Base-by-base conservation (phyloP, 441 rosid genomes). In the Erodium texanum region DNA sequence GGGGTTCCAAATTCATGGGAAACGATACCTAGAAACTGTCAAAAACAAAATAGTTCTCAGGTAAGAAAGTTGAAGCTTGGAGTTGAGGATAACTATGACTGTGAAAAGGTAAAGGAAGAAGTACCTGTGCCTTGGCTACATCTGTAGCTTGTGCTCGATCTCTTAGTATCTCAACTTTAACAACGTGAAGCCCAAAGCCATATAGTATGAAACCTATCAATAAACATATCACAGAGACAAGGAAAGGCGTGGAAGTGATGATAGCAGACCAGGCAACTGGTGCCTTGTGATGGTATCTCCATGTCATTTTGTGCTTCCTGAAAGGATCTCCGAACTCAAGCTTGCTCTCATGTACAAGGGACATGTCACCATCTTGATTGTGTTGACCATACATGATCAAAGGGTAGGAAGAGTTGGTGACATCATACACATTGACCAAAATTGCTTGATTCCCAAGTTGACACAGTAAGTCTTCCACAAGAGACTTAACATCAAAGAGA, bases 1-100 rank as follows among this genome's bases (percentile, higher is more conserved):
- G 99, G 99, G 66, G 99, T 94, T 70, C 97, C 86, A 24, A 94
- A 91, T 81, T 94, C 99, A 68, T 94, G 99, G 64, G 99, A 92
- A 63, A 92, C 97, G 0, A 96, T 92, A 38, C 96, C 97, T 69
- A 91, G 84, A 83, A 91, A 91, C 90, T 86, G 84, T 58, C 71
- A 74, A 56, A 41, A 75, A 73, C 62, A 79, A 70, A 15, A 16
- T 66, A 23, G n/a, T n/a, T 69, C 45, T 38, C 62, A 62, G 29
- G 45, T 74, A 64, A 62, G 70, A 65, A 24, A 45, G 48, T 64
- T 24, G 48, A 62, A 23, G 29, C 6, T 58, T 54, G 61, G 59
- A 71, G 24, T n/a, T 27, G 22, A 64, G 36, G n/a, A n/a, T n/a
- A n/a, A n/a, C 1, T 61, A 3, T 50, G 50, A 72, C 22, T 11